Evolutionary conservation across 257 asterid genomes (phyloP), one percentile per base, ranked within the genome.

Genomic region (Buddleja alternifolia): DNA sequence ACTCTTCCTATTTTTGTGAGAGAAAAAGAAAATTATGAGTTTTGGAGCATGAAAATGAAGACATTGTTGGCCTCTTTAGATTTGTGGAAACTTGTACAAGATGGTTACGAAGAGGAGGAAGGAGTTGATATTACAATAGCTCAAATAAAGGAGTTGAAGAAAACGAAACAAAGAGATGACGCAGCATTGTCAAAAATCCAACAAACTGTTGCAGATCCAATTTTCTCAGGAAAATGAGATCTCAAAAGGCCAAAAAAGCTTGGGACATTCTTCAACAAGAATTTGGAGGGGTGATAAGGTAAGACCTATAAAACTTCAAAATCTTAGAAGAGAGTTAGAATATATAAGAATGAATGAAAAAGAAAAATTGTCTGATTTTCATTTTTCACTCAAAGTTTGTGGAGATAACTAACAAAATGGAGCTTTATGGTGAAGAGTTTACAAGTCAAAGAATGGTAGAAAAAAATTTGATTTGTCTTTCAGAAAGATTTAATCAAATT

Each of bases 251-350:
- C n/a, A 61, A 61, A 15, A 21, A 61, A 10, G 40, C 54, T 3
- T 40, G 20, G 53, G 53, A 42, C 10, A 42, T 61, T 45, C n/a
- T n/a, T n/a, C n/a, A n/a, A n/a, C n/a, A n/a, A n/a, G n/a, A n/a
- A n/a, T n/a, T n/a, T n/a, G n/a, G 23, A 40, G 41, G 21, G 54
- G 42, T 62, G 54, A 41, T 4, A 44, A 62, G 20, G 61, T 66
- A 16, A 66, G 61, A 66, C 11, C 61, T 7, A 36, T 66, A 6
- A 66, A 66, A 52, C 42, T 67, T 12, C 72, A 67, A 67, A 37
- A 59, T 67, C 63, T 53, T 19, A 37, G n/a, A 67, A 4, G 41
- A 1, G 63, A 50, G 10, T 34, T 50, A 4, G 52, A 51, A 29
- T 50, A 66, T 20, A 8, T 39, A 9, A 66, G 8, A 37, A 51